Base-by-base conservation (phyloP, 2,329 filamentous ascomycete genomes). In the Aspergillus piperis region DNA sequence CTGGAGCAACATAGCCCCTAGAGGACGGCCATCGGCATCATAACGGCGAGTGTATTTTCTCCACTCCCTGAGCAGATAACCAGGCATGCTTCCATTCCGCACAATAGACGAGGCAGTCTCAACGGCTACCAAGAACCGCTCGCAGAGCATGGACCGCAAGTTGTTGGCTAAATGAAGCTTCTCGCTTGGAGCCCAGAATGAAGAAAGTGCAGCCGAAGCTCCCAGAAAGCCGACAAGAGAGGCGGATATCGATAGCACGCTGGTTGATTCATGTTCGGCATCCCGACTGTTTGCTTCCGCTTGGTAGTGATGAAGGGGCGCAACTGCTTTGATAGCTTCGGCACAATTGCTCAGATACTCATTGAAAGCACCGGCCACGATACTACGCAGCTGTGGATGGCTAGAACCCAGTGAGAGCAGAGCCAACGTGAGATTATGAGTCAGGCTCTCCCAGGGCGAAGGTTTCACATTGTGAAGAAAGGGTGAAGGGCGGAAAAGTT, bases 71-170 rank as follows among this genome's bases (percentile, higher is more conserved):
- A 91, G 81, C 27, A 84, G 79, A 51, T 84, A 82, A 63, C 90
- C 88, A 23, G 86, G 80, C 27, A 84, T 84, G 65, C 86, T 87
- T 2, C 89, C 85, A 75, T 96, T 96, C 58, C 94, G 89, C 64
- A 98, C 90, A 8, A 91, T 92, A 8, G 94, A 97, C 60, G 96
- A 89, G 8, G 92, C 90, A 0, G 91, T 92, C 77, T 98, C 95
- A 39, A 98, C 86, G 2, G 90, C 88, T 11, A 96, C 86, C 65
- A 97, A 83, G 72, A 96, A 96, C 6, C 86, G 83, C 70, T 96
- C 93, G 0, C 92, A 94, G 11, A 99, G 81, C 17, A 96, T 83
- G 32, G 83, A 81, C 56, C 88, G 88, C 36, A 96, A 78, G 51
- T 87, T 84, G 62, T 90, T 85, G 15, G 97, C 85, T 50, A 98